Evolutionary conservation across 495 filamentous ascomycete genomes (phyloP), one percentile per base, ranked within the genome.

Genomic region (Daldinia decipiens): DNA sequence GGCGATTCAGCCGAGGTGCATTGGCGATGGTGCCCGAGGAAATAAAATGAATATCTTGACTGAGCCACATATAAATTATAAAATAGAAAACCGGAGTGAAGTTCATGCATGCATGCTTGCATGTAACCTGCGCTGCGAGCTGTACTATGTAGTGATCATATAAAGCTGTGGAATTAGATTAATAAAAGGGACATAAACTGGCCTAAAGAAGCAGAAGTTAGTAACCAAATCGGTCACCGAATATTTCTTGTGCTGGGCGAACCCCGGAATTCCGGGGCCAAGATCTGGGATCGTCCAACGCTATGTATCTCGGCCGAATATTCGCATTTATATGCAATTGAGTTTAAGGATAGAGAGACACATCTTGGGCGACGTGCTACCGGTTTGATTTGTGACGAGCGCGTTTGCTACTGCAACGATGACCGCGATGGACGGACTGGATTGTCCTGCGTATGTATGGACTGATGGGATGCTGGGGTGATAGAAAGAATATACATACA

Each of bases 141-240:
- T 59, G 54, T n/a, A n/a, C n/a, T n/a, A n/a, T n/a, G n/a, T 53
- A 58, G 59, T 8, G 9, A 62, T 62, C 59, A 59, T 56, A 68
- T 51, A 53, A 56, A 55, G 29, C 45, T 19, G 50, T 65, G 51
- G 11, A 11, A 11, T 26, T 34, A 9, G 9, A 19, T 39, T 7
- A 34, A 17, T 70, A 62, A 51, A 51, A 52, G 68, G 40, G 60
- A 45, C 12, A 21, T 24, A 62, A 66, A 27, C 51, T 61, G 68
- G 62, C 27, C 69, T 64, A 47, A 64, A 63, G 38, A 70, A 60
- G 53, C 38, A 45, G 57, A 40, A 50, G 59, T 64, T 19, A 67
- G 69, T 67, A 63, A n/a, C 63, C 47, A 64, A 67, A 54, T 64
- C 39, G 45, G 69, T 67, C 43, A 72, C 69, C 63, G 69, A 72